Base-by-base conservation (phyloP, 345 rosid species). In the Abelmoschus esculentus region DNA sequence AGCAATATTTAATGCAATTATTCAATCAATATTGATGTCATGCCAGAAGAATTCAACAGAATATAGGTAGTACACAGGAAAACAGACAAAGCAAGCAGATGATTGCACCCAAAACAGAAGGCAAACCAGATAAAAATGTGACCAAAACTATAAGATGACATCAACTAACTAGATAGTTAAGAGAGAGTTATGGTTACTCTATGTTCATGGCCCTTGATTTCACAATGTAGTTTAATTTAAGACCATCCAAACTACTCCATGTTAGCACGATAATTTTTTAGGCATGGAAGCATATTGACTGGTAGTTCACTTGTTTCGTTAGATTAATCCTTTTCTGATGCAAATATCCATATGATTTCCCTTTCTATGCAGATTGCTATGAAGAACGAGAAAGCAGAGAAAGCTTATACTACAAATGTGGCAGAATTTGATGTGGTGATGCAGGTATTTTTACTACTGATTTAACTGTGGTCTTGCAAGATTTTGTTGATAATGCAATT, bases 361-460 rank as follows among this genome's bases (percentile, higher is more conserved):
- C 44, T 63, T 49, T 12, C 46, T 49, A 2, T 81, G 77, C 87
- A 95, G 99, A 75, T 78, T 66, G 84, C 88, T 22, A 19, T 74
- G 70, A 86, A 84, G 82, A 91, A 86, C 72, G 88, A 88, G 72
- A 84, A 78, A 79, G 80, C 68, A 66, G 77, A 80, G 78, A 80
- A 83, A 71, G 72, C 80, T 55, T 83, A 85, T 74, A 86, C 89
- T 46, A 72, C 76, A 79, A 74, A 80, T 42, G 91, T 95, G 58
- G 97, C 86, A 55, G 99, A 95, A 78, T 90, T 95, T 80, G 89
- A 89, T 81, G 74, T 82, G 78, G 97, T 90, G 87, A 95, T 95
- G 99, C 98, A 95, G 96, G 99, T 95, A 84, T 66, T 53, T 52
- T 62, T 61, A 78, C 68, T 72, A 29, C 70, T 72, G 72, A 31